Conservation (phyloP, 2,329 filamentous ascomycete species). For the Colletotrichum australisinense region DNA sequence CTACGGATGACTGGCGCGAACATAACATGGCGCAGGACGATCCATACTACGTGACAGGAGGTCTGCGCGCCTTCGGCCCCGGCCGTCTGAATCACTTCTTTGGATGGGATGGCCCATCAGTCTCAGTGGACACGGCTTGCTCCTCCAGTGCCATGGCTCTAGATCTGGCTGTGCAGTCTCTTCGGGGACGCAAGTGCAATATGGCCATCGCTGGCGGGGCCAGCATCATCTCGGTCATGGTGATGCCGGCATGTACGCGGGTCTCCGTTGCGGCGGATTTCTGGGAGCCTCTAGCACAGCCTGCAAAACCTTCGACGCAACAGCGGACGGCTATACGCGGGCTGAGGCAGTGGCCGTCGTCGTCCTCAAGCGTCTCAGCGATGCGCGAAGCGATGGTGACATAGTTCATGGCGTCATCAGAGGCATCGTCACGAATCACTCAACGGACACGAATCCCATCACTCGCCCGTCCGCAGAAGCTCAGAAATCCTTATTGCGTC, state of each 20-base stretch:
- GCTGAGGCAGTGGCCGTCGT: constrained; percentile 2
- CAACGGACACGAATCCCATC: no score
- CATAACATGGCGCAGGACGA: constrained; percentile 50
- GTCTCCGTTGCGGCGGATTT: no score
- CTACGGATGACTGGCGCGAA: constrained; percentile 38
- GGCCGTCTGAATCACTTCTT: constrained; percentile 51
- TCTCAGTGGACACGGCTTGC: constrained; percentile 53
- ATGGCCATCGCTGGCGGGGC: no score
- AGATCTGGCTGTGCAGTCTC: no score
- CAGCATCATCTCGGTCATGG: no score
- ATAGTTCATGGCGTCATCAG: no score
- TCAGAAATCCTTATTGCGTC: no score
- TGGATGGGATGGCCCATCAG: constrained; percentile 50
- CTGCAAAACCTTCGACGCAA: constrained; percentile 1
- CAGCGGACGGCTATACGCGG: background rate
- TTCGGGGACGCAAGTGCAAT: no score
- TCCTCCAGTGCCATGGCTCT: constrained; percentile 46
- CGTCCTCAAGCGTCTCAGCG: constrained; percentile 1
- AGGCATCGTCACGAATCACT: no score
- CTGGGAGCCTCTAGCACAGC: background rate
- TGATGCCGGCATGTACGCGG: no score
- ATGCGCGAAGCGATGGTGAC: background rate
- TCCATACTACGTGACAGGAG: constrained; percentile 52
- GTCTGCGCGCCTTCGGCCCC: constrained; percentile 44
- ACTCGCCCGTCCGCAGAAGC: no score